Conservation (phyloP, 2,329 filamentous ascomycete species). For the Diaporthe sp. region DNA sequence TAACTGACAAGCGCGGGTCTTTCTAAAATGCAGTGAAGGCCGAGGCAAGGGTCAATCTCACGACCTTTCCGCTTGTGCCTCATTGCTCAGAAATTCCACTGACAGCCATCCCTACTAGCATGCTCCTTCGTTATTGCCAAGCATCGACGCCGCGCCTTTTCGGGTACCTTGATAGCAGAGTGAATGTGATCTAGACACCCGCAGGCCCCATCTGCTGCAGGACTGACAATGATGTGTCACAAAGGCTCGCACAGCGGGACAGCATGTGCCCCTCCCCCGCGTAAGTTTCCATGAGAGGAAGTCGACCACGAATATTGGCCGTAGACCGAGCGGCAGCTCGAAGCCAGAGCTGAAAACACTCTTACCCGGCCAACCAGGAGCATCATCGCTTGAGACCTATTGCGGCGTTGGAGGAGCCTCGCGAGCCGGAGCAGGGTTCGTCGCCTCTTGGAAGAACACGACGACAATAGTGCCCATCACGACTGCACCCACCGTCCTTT, state of each 20-base stretch:
- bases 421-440: neutral
- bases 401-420: neutral
- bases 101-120: conserved; percentile 18
- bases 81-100: neutral
- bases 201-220: conserved; percentile 1
- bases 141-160: conserved; percentile 11
- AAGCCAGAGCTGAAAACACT: neutral
- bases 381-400: neutral
- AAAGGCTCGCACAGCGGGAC: neutral
- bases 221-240: conserved; percentile 10
- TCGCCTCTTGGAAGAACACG: neutral
- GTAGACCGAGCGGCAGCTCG: neutral
- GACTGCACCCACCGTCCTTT: neutral
- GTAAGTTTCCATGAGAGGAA: neutral
- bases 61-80: neutral
- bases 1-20: neutral
- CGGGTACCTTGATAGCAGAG: conserved; percentile 9
- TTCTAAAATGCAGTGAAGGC: neutral
- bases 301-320: neutral
- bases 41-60: neutral
- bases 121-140: conserved; percentile 20
- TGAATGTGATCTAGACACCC: neutral
- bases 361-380: neutral
- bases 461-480: neutral
- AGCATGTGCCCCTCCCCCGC: neutral